Evolutionary conservation across 768 basidiomycete genomes (phyloP), one percentile per base, ranked within the genome.

Genomic region (Agaricus subrufescens): DNA sequence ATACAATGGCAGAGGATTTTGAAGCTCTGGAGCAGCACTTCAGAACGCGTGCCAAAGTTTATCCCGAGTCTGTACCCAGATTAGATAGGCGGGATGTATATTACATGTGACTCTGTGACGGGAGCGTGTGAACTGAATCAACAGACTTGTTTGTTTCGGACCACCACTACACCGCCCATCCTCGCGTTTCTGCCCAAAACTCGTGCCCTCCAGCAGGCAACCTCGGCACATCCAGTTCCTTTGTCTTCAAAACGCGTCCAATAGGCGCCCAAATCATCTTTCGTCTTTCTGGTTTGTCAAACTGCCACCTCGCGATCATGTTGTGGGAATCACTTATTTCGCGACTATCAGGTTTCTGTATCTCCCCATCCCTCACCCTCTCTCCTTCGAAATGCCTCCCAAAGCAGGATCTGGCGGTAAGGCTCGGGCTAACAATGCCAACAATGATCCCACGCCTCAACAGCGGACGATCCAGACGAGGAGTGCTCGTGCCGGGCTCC

Each of bases 401-500:
- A 52, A 52, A 52, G 52, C 51, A 23, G 27, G 27, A 4, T 51
- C 58, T 38, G 55, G 59, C 29, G 59, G 59, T 39, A 57, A 60
- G 45, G 46, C 51, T 34, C 56, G 48, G 46, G 46, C 51, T 14
- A 53, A 52, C 50, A 47, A 52, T 44, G 52, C 52, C 45, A 34
- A 27, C 9, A 29, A 40, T 43, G 52, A 52, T 27, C 43, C 39
- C 46, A 52, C 87, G 63, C 79, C 84, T 51, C 84, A 83, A 70
- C 69, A 63, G 27, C 70, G 74, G 38, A 69, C 75, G 6, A 74
- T 85, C 56, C 82, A 84, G 61, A 89, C 88, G 5, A 71, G 87
- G 61, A 93, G 91, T 68, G 84, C 86, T 67, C 91, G 86, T 65
- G 93, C 94, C 26, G 94, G 94, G 3, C 75, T 97, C 3, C 91